These are phyloP conservation scores for Kandelia obovata DNA, from an alignment of 345 rosid genomes.

Conservation along the genomic window DNA sequence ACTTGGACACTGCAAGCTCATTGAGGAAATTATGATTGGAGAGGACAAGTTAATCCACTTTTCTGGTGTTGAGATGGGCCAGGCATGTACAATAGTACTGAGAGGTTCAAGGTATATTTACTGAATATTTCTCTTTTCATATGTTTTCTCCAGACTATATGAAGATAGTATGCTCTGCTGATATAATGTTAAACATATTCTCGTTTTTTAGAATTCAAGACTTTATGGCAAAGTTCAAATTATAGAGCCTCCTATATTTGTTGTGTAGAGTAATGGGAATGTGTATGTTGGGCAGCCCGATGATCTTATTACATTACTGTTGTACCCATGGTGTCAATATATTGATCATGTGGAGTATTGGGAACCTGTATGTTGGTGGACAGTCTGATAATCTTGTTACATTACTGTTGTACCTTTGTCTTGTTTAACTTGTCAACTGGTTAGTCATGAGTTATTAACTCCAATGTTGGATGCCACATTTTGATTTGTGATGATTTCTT, in stretches of 20 bases:
- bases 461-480: not conserved
- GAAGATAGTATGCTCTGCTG: not conserved
- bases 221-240: too few species aligned
- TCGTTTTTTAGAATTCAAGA: too few species aligned
- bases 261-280: not conserved
- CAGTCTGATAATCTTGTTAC: not conserved
- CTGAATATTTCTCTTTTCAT: not conserved
- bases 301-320: not conserved
- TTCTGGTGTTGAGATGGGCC: constrained; percentile 95
- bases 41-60: constrained; percentile 97
- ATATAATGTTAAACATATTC: too few species aligned
- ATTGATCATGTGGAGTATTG: too few species aligned
- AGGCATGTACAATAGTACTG: constrained; percentile 91
- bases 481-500: constrained; percentile 5
- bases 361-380: not conserved
- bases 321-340: too few species aligned
- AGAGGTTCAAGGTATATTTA: constrained; percentile 81
- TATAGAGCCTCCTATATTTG: too few species aligned
- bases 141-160: constrained; percentile 1
- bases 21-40: constrained; percentile 98
- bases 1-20: constrained; percentile 91
- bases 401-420: too few species aligned
- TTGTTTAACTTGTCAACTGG: too few species aligned
- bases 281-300: not conserved
- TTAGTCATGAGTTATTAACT: too few species aligned